Conservation (phyloP, 1,139 yeast species). For the Yamadazyma sp. region DNA sequence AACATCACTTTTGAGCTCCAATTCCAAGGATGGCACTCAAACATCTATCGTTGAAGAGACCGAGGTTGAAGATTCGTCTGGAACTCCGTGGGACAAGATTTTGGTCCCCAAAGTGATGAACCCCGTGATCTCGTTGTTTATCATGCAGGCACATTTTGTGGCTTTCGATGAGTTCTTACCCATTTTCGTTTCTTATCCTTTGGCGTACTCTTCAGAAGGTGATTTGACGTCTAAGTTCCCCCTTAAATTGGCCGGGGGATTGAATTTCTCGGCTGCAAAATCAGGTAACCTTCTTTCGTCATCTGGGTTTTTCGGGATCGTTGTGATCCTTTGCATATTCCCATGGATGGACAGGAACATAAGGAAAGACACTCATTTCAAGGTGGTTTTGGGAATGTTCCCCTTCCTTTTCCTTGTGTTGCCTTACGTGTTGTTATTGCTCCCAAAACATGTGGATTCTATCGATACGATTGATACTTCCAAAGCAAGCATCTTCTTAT, state of each 20-base stretch:
- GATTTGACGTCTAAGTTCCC: conserved; percentile 41
- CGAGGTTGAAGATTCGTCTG: neutral
- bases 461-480: conserved; percentile 22
- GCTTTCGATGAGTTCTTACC: conserved; percentile 60
- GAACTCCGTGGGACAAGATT: conserved; percentile 6
- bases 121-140: conserved; percentile 10
- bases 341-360: conserved; percentile 54
- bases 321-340: conserved; percentile 48
- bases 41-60: neutral
- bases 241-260: conserved; percentile 25
- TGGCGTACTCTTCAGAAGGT: conserved; percentile 19
- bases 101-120: conserved; percentile 10
- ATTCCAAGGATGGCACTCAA: neutral
- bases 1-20: conserved; percentile 4
- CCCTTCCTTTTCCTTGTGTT: conserved; percentile 48
- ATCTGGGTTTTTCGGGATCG: conserved; percentile 56
- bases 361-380: conserved; percentile 44
- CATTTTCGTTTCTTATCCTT: conserved; percentile 44
- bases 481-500: conserved; percentile 24
- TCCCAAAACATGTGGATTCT: conserved; percentile 13
- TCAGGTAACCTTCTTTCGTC: conserved; percentile 55
- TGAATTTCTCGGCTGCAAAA: conserved; percentile 35
- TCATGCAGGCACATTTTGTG: conserved; percentile 36
- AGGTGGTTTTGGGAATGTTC: conserved; percentile 38
- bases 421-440: conserved; percentile 50